Conservation (phyloP, 164 flowering plant genomes). For the Vitis rupestris region DNA sequence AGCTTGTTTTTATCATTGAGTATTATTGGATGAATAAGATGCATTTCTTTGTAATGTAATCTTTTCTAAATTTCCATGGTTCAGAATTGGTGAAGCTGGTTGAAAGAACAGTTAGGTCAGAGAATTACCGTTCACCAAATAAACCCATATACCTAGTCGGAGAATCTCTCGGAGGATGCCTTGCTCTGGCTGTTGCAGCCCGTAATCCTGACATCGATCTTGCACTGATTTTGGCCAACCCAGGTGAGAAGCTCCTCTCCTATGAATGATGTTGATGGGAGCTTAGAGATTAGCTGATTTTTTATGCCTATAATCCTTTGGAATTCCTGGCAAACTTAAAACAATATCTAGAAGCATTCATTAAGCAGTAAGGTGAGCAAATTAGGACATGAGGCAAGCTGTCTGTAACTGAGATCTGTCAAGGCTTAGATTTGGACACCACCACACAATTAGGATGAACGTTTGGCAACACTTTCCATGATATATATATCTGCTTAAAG, state of each 20-base stretch:
- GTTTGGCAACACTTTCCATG: no score
- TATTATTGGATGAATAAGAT: background rate
- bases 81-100: slow-evolving; percentile 59
- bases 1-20: background rate
- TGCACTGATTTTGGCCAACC: slow-evolving; percentile 61
- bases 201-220: slow-evolving; percentile 62
- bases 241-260: slow-evolving; percentile 40
- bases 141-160: slow-evolving; percentile 78
- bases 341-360: no score
- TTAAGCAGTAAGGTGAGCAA: no score
- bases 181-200: slow-evolving; percentile 76
- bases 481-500: no score
- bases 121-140: slow-evolving; percentile 34
- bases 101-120: slow-evolving; percentile 50
- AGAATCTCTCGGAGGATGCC: slow-evolving; percentile 73
- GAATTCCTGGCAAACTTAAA: no score
- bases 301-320: no score
- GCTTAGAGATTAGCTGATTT: background rate
- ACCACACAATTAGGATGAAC: no score
- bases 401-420: no score
- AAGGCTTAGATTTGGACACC: no score
- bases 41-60: background rate
- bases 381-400: no score
- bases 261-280: slow-evolving; percentile 2
- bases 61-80: slow-evolving; percentile 8